Percentiles rank a stretch among this genome's conserved stretches.
These are phyloP conservation scores for Phialocephala sp. DNA, from an alignment of 2,329 filamentous ascomycete genomes.

Conservation along the genomic window DNA sequence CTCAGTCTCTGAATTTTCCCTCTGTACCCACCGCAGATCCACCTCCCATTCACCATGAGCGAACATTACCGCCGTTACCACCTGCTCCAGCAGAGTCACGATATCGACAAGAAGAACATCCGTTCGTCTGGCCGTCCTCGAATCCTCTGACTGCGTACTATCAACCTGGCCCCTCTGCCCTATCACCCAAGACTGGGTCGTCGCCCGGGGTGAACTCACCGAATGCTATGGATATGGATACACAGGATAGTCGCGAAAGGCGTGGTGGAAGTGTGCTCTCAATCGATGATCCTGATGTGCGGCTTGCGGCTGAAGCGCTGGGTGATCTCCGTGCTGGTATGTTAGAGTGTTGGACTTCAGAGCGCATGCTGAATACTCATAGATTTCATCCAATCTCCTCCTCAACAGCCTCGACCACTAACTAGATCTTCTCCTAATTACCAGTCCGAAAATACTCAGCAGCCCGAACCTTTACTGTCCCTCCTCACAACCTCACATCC, in stretches of 20 bases:
- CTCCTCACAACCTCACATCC: constrained; percentile 90
- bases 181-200: constrained; percentile 38
- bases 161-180: constrained; percentile 39
- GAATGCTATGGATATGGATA: constrained; percentile 41
- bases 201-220: constrained; percentile 35
- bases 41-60: constrained; percentile 40
- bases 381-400: constrained; percentile 73
- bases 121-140: constrained; percentile 42
- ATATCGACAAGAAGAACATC: constrained; percentile 36
- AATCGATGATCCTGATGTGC: constrained; percentile 70
- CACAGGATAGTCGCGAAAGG: constrained; percentile 36
- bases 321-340: constrained; percentile 76
- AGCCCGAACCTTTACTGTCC: constrained; percentile 81
- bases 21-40: constrained; percentile 39
- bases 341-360: constrained; percentile 39
- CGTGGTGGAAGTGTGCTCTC: constrained; percentile 43
- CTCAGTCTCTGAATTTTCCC: constrained; percentile 38
- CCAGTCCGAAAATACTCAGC: constrained; percentile 33
- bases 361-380: constrained; percentile 31
- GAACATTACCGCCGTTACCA: constrained; percentile 40
- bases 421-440: constrained; percentile 46
- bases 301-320: constrained; percentile 75
- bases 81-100: constrained; percentile 33
- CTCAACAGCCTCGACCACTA: constrained; percentile 41
- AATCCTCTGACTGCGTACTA: constrained; percentile 44